Evolutionary conservation across 2,329 filamentous ascomycete genomes (phyloP).

Genomic region (Claviceps sp.): DNA sequence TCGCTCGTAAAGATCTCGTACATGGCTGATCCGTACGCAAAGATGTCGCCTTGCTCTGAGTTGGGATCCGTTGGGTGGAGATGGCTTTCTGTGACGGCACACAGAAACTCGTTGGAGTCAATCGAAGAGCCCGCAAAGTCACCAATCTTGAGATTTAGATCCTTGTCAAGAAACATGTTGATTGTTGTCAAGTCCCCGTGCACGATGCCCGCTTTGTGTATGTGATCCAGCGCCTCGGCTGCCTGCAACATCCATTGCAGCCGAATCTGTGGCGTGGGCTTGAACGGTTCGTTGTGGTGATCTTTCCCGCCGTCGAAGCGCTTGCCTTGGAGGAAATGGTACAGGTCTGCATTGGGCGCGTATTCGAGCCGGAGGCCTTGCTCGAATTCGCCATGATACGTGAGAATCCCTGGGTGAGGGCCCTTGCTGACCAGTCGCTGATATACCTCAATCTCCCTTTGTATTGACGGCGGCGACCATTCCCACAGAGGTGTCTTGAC

Average conservation of each 20-base stretch:
- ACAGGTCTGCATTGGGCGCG: constrained; percentile 2
- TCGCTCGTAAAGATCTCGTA: constrained; percentile 3
- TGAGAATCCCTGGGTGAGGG: neutral
- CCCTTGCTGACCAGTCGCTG: constrained; percentile 1
- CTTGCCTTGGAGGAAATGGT: constrained; percentile 1
- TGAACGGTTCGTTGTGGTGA: neutral
- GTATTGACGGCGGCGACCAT: neutral
- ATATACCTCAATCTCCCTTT: constrained; percentile 4
- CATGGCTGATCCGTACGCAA: constrained; percentile 1
- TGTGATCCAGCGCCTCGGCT: constrained; percentile 2
- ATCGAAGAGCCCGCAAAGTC: constrained; percentile 7
- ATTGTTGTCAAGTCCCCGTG: constrained; percentile 4
- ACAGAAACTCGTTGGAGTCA: constrained; percentile 1
- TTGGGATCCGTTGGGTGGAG: neutral
- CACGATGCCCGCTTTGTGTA: constrained; percentile 3
- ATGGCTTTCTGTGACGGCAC: constrained; percentile 3
- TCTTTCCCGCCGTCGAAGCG: neutral
- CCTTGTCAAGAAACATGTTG: constrained; percentile 5
- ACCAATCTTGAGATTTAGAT: constrained; percentile 3
- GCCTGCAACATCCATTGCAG: constrained; percentile 4
- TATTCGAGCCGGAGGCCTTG: constrained; percentile 4
- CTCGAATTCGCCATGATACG: constrained; percentile 2
- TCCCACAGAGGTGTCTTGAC: constrained; percentile 1
- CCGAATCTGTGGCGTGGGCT: no score
- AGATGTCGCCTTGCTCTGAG: constrained; percentile 4